Evolutionary conservation across 192 early-diverging fungal genomes (phyloP).

Genomic region (Glomus cerebriforme): DNA sequence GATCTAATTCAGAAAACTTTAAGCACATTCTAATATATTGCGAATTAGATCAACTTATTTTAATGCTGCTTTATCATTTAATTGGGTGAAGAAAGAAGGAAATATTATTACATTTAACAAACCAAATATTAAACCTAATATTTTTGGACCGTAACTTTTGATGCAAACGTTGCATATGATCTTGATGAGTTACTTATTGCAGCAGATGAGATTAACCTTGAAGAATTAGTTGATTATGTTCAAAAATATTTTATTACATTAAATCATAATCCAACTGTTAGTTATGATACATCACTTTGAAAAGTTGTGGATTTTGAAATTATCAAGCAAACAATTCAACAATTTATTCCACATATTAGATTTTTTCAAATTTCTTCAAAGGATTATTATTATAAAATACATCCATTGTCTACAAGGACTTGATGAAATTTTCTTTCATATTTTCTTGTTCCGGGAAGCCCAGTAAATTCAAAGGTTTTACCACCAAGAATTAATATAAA

Average conservation of each 20-base stretch:
- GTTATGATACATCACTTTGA: not conserved
- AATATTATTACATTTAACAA: constrained; percentile 6
- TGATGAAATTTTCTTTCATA: not conserved
- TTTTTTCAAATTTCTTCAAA: too few relatives aligned
- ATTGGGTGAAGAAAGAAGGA: not conserved
- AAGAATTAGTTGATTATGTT: constrained; percentile 2
- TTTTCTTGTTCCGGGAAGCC: not conserved
- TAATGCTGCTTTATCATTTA: not conserved
- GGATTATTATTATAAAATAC: constrained; percentile 21
- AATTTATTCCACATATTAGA: too few relatives aligned
- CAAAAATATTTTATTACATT: constrained; percentile 8
- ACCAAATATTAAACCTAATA: constrained; percentile 15
- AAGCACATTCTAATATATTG: constrained; percentile 24
- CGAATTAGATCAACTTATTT: constrained; percentile 21
- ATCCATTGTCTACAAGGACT: constrained; percentile 7
- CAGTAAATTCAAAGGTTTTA: not conserved
- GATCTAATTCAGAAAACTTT: not conserved
- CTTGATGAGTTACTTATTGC: not conserved
- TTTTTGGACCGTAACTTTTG: not conserved
- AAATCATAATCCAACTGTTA: not conserved
- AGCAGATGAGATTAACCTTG: constrained; percentile 13
- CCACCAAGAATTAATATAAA: too few relatives aligned
- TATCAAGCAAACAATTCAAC: not conserved
- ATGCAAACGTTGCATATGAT: not conserved
- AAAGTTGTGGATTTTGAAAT: not conserved